phyloP scores from a whole-genome alignment of 768 basidiomycete genomes.

The Chalciporus pseudorubinellus region DNA sequence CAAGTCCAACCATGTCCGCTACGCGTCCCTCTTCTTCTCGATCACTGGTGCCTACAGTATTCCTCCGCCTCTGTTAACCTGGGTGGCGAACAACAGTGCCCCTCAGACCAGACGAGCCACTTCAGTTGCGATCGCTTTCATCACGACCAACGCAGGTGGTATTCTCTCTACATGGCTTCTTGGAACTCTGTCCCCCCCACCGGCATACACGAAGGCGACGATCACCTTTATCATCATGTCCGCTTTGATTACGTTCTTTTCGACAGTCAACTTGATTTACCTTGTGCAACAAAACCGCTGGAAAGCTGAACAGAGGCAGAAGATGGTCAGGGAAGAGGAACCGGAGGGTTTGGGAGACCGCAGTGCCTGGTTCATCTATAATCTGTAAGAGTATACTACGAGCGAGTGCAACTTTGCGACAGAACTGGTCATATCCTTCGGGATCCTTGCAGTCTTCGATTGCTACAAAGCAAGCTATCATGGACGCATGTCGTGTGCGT shows the following conservation, averaged over 20 bases:
- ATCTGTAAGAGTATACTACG: slow-evolving; percentile 26
- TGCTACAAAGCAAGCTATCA: slow-evolving; percentile 57
- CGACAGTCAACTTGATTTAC: slow-evolving; percentile 39
- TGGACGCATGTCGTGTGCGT: slow-evolving; percentile 67
- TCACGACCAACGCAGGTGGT: slow-evolving; percentile 57
- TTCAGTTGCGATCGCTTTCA: slow-evolving; percentile 54
- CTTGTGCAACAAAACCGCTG: slow-evolving; percentile 43
- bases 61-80: slow-evolving; percentile 53
- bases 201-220: slow-evolving; percentile 49
- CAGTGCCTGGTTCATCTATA: slow-evolving; percentile 56
- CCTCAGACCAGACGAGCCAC: slow-evolving; percentile 59
- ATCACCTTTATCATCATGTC: slow-evolving; percentile 37
- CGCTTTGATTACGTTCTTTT: slow-evolving; percentile 37
- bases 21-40: slow-evolving; percentile 56
- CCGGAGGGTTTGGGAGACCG: slow-evolving; percentile 42
- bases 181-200: slow-evolving; percentile 47
- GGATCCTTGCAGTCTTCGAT: slow-evolving; percentile 67
- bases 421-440: slow-evolving; percentile 59
- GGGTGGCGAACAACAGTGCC: slow-evolving; percentile 60
- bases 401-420: too few species aligned
- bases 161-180: slow-evolving; percentile 63
- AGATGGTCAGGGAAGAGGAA: slow-evolving; percentile 35
- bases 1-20: slow-evolving; percentile 41
- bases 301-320: slow-evolving; percentile 40
- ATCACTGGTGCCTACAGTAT: slow-evolving; percentile 52